Evolutionary conservation across 1,284 basidiomycete species (phyloP).

Genomic region (Cyathus olla): DNA sequence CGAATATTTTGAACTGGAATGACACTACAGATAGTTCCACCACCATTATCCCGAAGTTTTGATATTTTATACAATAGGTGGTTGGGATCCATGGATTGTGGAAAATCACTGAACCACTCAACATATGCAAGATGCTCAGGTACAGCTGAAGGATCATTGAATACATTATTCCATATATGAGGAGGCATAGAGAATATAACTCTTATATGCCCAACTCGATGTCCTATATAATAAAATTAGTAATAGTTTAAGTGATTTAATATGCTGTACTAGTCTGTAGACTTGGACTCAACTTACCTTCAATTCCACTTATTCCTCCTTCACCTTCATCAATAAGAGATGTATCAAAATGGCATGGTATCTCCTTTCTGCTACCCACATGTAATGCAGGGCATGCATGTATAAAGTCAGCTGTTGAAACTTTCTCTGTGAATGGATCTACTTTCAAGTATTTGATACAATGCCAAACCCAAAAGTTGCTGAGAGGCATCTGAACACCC

Average conservation of each 20-base stretch:
- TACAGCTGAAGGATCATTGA: conserved; percentile 7
- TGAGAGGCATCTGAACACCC: conserved; percentile 22
- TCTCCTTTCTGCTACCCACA: conserved; percentile 2
- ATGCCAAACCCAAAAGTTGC: conserved; percentile 28
- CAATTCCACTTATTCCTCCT: conserved; percentile 13
- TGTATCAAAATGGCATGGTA: conserved; percentile 28
- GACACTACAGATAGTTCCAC: conserved; percentile 24
- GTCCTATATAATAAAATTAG: conserved; percentile 13
- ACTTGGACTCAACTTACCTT: conserved; percentile 4
- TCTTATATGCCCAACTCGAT: conserved; percentile 30
- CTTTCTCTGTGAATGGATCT: conserved; percentile 9
- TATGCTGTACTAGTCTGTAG: not conserved
- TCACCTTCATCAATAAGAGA: conserved; percentile 21
- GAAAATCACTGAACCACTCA: conserved; percentile 32
- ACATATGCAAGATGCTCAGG: conserved; percentile 19
- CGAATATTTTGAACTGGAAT: conserved; percentile 28
- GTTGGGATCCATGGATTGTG: conserved; percentile 12
- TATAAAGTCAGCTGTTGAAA: conserved; percentile 25
- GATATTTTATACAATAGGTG: conserved; percentile 29
- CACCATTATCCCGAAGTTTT: conserved; percentile 11
- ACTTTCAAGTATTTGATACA: conserved; percentile 24
- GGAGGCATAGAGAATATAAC: conserved; percentile 37
- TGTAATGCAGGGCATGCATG: conserved; percentile 23
- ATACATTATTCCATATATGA: conserved; percentile 11
- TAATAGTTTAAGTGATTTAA: not conserved